A percentile compares a stretch with the other conserved stretches of the same genome.
Conservation (phyloP, 148 eudicot genomes). For the Suaeda aralocaspica region DNA sequence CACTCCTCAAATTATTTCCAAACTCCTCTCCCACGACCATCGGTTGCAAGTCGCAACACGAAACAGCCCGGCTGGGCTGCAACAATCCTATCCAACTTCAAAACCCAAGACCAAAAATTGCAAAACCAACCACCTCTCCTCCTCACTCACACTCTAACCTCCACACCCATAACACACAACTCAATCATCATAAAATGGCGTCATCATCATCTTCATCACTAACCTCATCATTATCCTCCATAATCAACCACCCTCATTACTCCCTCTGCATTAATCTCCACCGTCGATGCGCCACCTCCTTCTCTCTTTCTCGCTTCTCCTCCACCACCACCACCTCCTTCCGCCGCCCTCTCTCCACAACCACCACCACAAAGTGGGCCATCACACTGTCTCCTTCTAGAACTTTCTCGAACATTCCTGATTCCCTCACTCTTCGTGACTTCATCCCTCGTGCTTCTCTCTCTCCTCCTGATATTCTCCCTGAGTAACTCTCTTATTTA, state of each 20-base stretch:
- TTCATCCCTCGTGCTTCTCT: constrained; percentile 42
- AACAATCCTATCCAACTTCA: too few relatives aligned
- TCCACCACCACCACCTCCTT: constrained; percentile 20
- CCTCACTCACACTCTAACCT: not conserved
- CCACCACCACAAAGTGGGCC: constrained; percentile 14
- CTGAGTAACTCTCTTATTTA: constrained; percentile 43
- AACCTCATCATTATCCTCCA: constrained; percentile 36
- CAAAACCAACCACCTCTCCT: too few relatives aligned
- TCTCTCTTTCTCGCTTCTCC: constrained; percentile 25
- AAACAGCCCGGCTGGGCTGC: too few relatives aligned
- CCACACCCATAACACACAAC: not conserved
- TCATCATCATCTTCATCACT: constrained; percentile 34
- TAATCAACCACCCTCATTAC: constrained; percentile 36
- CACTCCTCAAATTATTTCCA: too few relatives aligned
- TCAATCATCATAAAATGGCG: constrained; percentile 34
- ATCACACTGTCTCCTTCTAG: constrained; percentile 31
- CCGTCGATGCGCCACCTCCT: constrained; percentile 22
- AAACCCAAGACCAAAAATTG: too few relatives aligned
- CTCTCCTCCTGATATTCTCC: constrained; percentile 34
- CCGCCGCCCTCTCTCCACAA: constrained; percentile 21
- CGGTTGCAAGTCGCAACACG: too few relatives aligned
- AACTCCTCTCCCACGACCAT: too few relatives aligned
- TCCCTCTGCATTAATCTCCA: constrained; percentile 28
- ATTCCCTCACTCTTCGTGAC: constrained; percentile 42
- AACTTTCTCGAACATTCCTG: constrained; percentile 34